These are phyloP conservation scores for Acephala macrosclerotiorum DNA, from an alignment of 2,329 filamentous ascomycete species.

Conservation along the genomic window DNA sequence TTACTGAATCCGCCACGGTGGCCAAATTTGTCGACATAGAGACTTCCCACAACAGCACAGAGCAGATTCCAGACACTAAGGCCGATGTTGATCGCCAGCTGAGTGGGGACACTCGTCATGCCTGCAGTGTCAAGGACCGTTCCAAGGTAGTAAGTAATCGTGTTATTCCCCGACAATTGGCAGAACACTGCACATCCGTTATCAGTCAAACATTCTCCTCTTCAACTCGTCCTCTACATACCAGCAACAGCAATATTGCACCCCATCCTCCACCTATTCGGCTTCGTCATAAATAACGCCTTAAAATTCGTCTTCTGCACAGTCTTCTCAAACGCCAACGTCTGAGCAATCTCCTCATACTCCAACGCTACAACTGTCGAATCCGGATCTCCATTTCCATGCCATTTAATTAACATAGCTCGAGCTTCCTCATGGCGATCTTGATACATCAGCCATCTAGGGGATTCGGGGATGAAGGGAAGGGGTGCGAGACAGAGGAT, in stretches of 20 bases:
- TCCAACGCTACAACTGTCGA: not conserved
- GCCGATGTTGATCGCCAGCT: constrained; percentile 28
- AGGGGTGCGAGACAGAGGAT: not conserved
- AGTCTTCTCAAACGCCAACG: too few relatives aligned
- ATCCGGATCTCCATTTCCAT: not conserved
- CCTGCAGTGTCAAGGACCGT: constrained; percentile 44
- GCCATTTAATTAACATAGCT: not conserved
- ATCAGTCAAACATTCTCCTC: too few relatives aligned
- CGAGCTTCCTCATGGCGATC: constrained; percentile 2
- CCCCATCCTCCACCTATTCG: constrained; percentile 15
- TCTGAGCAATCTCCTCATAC: not conserved
- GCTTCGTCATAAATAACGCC: constrained; percentile 6
- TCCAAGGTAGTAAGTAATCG: constrained; percentile 49
- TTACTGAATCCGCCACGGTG: not conserved
- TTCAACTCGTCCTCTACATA: not conserved
- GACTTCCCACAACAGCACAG: not conserved
- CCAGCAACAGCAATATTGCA: constrained; percentile 11
- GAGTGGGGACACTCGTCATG: constrained; percentile 43
- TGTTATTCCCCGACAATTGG: constrained; percentile 60
- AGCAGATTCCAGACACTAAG: not conserved
- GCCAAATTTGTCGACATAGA: not conserved
- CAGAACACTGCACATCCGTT: constrained; percentile 50
- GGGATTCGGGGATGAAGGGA: constrained; percentile 1
- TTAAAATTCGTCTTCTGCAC: not conserved
- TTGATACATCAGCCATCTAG: constrained; percentile 6